Base-by-base conservation (phyloP, 2,329 filamentous ascomycete species). In the Colletotrichum sp. region DNA sequence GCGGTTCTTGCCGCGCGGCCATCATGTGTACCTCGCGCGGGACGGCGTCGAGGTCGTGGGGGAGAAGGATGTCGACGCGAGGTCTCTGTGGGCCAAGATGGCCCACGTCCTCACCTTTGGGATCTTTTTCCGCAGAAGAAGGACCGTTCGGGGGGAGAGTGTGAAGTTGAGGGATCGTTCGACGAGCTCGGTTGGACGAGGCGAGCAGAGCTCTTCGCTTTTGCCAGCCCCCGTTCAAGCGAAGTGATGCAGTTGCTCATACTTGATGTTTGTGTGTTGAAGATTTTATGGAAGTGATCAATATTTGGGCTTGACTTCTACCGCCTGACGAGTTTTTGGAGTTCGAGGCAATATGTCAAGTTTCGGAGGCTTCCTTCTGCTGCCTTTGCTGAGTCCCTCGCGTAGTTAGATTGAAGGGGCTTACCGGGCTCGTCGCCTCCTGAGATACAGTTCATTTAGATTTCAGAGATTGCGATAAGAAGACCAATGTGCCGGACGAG, bases 11-110 rank as follows among this genome's bases (percentile, higher is more conserved):
- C 91, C 90, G 0, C 78, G 82, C 75, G 86, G 84, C 71, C 86
- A 86, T 62, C 88, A 87, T 71, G 84, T 89, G 4, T 90, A 90
- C 79, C 84, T 92, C 4, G 84, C 85, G 0, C 81, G 80, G 64
- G 89, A 92, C 80, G 89, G 89, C 2, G 49, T 32, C 8, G 72
- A 77, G 36, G 57, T 75, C 19, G 44, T 49, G 39, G 63, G 75
- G 7, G 63, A 70, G 34, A 59, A 27, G 39, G 39, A 66, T 7
- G 22, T 59, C 12, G 70, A 69, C 19, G n/a, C 9, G 5, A 65
- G 70, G 12, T 52, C 74, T 1, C n/a, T 39, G n/a, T 63, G 52
- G 59, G 55, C 64, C n/a, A 69, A 34, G 34, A 22, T 55, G 7
- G 22, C 19, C 11, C 27, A 72, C 32, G 30, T 62, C 16, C 34